These are phyloP conservation scores for Scolecobasidium constrictum DNA, from an alignment of 2,329 filamentous ascomycete species.

Conservation along the genomic window DNA sequence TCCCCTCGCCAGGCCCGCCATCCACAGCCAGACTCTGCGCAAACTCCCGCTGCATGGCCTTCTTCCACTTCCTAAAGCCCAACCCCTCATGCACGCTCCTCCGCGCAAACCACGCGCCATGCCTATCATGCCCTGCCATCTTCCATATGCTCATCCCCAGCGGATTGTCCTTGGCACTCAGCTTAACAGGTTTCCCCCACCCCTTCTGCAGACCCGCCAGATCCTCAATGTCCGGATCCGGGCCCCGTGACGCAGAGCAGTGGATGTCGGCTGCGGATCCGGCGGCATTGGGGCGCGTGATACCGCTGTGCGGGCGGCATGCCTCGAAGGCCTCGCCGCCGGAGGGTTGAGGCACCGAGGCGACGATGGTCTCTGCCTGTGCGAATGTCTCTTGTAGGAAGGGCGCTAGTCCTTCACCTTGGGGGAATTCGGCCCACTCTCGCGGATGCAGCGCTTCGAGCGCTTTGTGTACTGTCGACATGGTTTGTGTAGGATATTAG, in stretches of 20 bases:
- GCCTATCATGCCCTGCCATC: conserved; percentile 64
- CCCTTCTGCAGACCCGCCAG: conserved; percentile 57
- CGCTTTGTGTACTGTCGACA: conserved; percentile 34
- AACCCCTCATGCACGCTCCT: conserved; percentile 72
- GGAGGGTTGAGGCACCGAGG: conserved; percentile 58
- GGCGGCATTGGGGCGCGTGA: conserved; percentile 25
- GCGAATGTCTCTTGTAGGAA: conserved; percentile 31
- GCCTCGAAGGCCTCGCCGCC: conserved; percentile 32
- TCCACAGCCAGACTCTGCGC: conserved; percentile 62
- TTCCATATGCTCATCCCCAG: conserved; percentile 71
- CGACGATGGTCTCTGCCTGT: conserved; percentile 59
- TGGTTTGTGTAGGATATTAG: too few relatives aligned
- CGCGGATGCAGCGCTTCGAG: conserved; percentile 32
- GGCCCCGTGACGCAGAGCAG: conserved; percentile 38
- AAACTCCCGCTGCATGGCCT: conserved; percentile 69
- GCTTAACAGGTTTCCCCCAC: conserved; percentile 76
- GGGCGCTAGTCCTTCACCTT: conserved; percentile 25
- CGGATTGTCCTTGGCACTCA: conserved; percentile 62
- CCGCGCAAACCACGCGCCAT: conserved; percentile 82
- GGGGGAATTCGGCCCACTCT: conserved; percentile 33
- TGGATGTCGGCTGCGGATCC: conserved; percentile 41
- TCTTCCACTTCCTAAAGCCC: conserved; percentile 66
- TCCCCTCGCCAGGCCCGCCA: conserved; percentile 58
- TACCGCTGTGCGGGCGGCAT: conserved; percentile 46
- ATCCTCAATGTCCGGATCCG: conserved; percentile 32